These are phyloP conservation scores for Fusarium armeniacum DNA, from an alignment of 2,329 filamentous ascomycete genomes.

Conservation along the genomic window DNA sequence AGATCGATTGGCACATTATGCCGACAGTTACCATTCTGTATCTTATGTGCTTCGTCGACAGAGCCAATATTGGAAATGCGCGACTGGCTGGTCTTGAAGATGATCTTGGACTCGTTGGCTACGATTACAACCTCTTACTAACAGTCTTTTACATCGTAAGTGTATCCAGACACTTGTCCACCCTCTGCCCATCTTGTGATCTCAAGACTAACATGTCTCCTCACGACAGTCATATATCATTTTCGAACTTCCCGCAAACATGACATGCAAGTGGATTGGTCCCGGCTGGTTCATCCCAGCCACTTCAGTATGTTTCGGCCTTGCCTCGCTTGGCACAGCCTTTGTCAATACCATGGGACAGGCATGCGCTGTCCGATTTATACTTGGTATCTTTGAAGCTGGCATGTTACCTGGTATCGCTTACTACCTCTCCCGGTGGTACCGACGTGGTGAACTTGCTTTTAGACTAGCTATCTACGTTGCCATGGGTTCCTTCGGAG, in stretches of 20 bases:
- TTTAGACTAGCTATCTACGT: constrained; percentile 25
- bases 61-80: constrained; percentile 78
- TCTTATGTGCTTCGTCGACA: constrained; percentile 76
- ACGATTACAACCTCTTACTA: constrained; percentile 22
- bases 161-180: background rate
- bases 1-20: constrained; percentile 24
- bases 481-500: constrained; percentile 29
- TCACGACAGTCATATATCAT: constrained; percentile 64
- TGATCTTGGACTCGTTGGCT: constrained; percentile 69
- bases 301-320: constrained; percentile 58
- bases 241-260: constrained; percentile 75
- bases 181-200: no score
- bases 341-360: constrained; percentile 31
- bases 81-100: constrained; percentile 66
- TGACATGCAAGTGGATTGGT: constrained; percentile 73
- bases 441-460: constrained; percentile 58
- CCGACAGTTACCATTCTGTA: constrained; percentile 36
- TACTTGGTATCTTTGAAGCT: constrained; percentile 73
- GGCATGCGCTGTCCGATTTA: constrained; percentile 66
- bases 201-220: background rate
- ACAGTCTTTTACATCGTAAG: constrained; percentile 27
- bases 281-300: constrained; percentile 74
- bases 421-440: constrained; percentile 75
- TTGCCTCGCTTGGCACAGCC: constrained; percentile 21
- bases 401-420: constrained; percentile 75